These are phyloP conservation scores for Mortierella sp. DNA, from an alignment of 371 early-diverging fungal genomes.

Conservation along the genomic window DNA sequence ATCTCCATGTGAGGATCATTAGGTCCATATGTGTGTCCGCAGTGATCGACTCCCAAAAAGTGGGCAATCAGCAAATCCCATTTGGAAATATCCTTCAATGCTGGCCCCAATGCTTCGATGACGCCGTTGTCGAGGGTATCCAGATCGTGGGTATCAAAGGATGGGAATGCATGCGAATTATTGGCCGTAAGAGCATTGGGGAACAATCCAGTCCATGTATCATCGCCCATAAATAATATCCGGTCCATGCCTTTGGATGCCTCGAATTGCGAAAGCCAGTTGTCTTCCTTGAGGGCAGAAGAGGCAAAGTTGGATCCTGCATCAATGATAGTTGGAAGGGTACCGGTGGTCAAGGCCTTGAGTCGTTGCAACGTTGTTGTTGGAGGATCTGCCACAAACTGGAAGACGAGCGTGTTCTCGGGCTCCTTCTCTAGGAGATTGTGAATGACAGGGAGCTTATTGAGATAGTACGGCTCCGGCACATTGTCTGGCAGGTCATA, in stretches of 20 bases:
- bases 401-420: conserved; percentile 75
- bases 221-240: conserved; percentile 87
- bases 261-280: conserved; percentile 72
- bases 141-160: conserved; percentile 92
- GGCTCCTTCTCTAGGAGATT: conserved; percentile 64
- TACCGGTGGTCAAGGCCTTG: conserved; percentile 91
- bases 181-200: conserved; percentile 62
- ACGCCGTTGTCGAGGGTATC: conserved; percentile 94
- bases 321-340: conserved; percentile 94
- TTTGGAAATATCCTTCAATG: conserved; percentile 47
- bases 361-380: conserved; percentile 96
- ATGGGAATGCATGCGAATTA: conserved; percentile 80
- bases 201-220: conserved; percentile 93
- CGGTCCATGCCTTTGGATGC: conserved; percentile 39
- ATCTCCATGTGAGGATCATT: conserved; percentile 85
- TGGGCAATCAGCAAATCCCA: conserved; percentile 92
- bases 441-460: conserved; percentile 80
- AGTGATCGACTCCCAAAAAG: conserved; percentile 96
- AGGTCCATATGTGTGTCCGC: conserved; percentile 94
- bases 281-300: conserved; percentile 86
- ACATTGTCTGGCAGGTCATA: conserved; percentile 24
- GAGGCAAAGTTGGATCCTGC: conserved; percentile 94
- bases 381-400: conserved; percentile 94
- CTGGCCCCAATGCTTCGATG: conserved; percentile 68
- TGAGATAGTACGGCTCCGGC: conserved; percentile 66